These are phyloP conservation scores for Truncatella angustata DNA, from an alignment of 2,329 filamentous ascomycete genomes.

Conservation along the genomic window DNA sequence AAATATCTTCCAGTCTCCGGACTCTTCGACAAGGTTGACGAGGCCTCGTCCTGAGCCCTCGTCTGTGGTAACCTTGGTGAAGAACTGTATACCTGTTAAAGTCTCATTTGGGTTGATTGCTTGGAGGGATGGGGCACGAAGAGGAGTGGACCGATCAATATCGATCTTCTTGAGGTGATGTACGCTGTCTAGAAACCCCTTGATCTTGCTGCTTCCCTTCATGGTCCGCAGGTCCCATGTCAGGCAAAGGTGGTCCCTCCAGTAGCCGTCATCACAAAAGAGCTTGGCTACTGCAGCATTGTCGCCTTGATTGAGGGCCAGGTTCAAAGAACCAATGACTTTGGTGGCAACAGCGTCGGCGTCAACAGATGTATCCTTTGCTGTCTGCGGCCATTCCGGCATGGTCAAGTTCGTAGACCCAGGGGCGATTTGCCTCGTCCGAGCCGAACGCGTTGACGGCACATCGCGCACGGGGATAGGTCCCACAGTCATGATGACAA, in stretches of 20 bases:
- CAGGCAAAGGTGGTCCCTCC: slow-evolving; percentile 57
- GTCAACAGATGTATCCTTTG: slow-evolving; percentile 30
- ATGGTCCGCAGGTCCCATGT: slow-evolving; percentile 56
- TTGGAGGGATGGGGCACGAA: slow-evolving; percentile 39
- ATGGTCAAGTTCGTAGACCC: slow-evolving; percentile 37
- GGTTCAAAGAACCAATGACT: slow-evolving; percentile 37
- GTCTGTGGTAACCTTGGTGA: slow-evolving; percentile 43
- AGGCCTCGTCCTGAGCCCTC: slow-evolving; percentile 50
- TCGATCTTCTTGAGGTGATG: slow-evolving; percentile 34
- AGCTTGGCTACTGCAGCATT: slow-evolving; percentile 34
- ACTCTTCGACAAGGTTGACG: slow-evolving; percentile 39
- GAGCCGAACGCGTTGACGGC: neutral
- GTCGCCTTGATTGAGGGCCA: slow-evolving; percentile 32
- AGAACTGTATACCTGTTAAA: slow-evolving; percentile 48
- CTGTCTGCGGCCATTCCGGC: slow-evolving; percentile 38
- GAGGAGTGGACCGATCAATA: slow-evolving; percentile 36
- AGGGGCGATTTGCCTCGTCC: slow-evolving; percentile 15
- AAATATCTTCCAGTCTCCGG: slow-evolving; percentile 52
- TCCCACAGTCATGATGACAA: slow-evolving; percentile 1
- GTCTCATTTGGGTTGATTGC: slow-evolving; percentile 41
- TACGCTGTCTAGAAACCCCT: slow-evolving; percentile 27
- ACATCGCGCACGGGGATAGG: neutral
- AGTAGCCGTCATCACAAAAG: slow-evolving; percentile 51
- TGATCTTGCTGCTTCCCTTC: slow-evolving; percentile 42
- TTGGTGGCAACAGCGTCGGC: slow-evolving; percentile 33